These are phyloP conservation scores for Fusarium marasasianum DNA, from an alignment of 2,329 filamentous ascomycete species.

Conservation along the genomic window DNA sequence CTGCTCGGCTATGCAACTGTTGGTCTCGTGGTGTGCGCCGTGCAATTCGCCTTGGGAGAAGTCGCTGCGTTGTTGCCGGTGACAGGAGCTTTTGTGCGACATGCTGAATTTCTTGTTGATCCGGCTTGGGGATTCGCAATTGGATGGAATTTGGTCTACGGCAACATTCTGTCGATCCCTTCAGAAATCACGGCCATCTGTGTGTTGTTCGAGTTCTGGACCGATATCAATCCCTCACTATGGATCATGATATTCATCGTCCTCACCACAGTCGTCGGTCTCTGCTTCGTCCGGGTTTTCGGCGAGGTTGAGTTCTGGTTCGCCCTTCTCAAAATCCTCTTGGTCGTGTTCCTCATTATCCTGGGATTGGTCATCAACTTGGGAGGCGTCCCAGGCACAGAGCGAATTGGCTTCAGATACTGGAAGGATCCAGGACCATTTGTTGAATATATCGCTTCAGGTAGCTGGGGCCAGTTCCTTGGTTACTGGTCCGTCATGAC, in stretches of 20 bases:
- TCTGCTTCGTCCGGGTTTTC: slow-evolving; percentile 60
- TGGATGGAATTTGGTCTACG: slow-evolving; percentile 62
- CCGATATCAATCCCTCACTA: slow-evolving; percentile 43
- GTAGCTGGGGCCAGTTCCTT: slow-evolving; percentile 70
- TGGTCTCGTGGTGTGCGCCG: slow-evolving; percentile 58
- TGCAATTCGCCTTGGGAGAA: slow-evolving; percentile 61
- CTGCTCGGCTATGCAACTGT: slow-evolving; percentile 57
- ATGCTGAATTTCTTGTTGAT: slow-evolving; percentile 61
- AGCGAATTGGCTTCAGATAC: slow-evolving; percentile 38
- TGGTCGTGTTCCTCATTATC: slow-evolving; percentile 61
- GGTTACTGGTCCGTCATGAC: slow-evolving; percentile 71
- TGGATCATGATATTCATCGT: slow-evolving; percentile 41
- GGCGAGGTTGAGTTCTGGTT: slow-evolving; percentile 65
- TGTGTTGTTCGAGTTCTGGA: slow-evolving; percentile 52
- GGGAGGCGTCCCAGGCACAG: slow-evolving; percentile 35
- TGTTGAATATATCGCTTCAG: slow-evolving; percentile 68
- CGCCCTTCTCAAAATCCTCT: slow-evolving; percentile 59
- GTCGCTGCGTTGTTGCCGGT: slow-evolving; percentile 59
- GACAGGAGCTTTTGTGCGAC: slow-evolving; percentile 58
- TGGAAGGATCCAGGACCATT: slow-evolving; percentile 71
- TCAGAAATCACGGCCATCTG: slow-evolving; percentile 60
- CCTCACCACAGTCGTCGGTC: slow-evolving; percentile 36
- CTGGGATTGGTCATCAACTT: slow-evolving; percentile 53
- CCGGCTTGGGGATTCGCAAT: slow-evolving; percentile 65
- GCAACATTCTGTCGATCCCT: slow-evolving; percentile 60